Conservation (phyloP, 306 rosid species). For the Cucumis hystrix region DNA sequence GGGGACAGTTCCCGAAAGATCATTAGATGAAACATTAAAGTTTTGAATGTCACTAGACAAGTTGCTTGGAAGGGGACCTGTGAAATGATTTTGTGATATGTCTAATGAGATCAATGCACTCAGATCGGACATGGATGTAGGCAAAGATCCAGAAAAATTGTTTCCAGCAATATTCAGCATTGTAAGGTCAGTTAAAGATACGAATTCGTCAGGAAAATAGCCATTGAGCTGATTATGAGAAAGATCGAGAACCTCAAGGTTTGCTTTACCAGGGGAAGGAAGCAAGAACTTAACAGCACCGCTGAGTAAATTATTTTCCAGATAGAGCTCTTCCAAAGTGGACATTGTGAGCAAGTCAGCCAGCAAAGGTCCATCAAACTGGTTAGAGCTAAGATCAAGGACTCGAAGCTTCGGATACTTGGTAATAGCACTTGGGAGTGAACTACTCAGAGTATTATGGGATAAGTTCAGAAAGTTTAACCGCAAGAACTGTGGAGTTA, state of each 20-base stretch:
- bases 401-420: conserved; percentile 75
- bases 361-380: conserved; percentile 45
- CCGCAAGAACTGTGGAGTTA: conserved; percentile 73
- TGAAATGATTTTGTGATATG: conserved; percentile 67
- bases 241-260: conserved; percentile 71
- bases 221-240: conserved; percentile 68
- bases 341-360: conserved; percentile 47
- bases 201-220: conserved; percentile 72
- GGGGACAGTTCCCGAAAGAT: conserved; percentile 75
- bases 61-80: conserved; percentile 74
- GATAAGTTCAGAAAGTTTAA: conserved; percentile 69
- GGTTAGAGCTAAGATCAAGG: conserved; percentile 84
- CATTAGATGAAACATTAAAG: conserved; percentile 81
- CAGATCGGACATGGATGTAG: conserved; percentile 56
- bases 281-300: conserved; percentile 49
- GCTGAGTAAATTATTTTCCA: conserved; percentile 50
- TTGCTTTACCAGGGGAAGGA: conserved; percentile 35
- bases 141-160: conserved; percentile 83
- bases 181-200: conserved; percentile 45
- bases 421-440: conserved; percentile 49
- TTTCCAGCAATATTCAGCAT: conserved; percentile 73
- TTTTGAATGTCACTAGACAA: conserved; percentile 36
- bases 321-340: conserved; percentile 73
- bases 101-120: conserved; percentile 46
- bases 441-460: conserved; percentile 47